These are phyloP conservation scores for Luffa acutangula DNA, from an alignment of 306 rosid genomes.

Conservation along the genomic window DNA sequence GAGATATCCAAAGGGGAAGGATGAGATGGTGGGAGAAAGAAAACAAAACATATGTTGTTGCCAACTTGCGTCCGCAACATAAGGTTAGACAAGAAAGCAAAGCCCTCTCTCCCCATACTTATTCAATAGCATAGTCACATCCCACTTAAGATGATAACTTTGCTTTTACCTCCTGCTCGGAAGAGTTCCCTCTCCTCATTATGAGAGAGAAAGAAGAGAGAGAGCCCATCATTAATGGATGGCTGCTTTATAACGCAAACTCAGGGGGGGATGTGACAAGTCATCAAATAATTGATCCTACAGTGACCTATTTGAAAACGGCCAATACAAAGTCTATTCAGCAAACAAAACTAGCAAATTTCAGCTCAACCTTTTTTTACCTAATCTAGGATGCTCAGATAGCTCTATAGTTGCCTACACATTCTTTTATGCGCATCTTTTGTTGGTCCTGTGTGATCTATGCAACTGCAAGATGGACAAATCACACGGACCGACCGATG, in stretches of 20 bases:
- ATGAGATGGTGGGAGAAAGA: neutral
- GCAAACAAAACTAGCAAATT: neutral
- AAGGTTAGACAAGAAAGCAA: conserved; percentile 31
- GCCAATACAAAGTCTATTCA: conserved; percentile 4
- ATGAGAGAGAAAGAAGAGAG: conserved; percentile 3
- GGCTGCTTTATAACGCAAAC: conserved; percentile 20
- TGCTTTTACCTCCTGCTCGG: conserved; percentile 34
- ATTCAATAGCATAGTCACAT: conserved; percentile 56
- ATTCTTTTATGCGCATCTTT: neutral
- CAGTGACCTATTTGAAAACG: neutral
- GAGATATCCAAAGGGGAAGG: conserved; percentile 1
- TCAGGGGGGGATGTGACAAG: conserved; percentile 47
- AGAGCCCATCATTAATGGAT: conserved; percentile 12
- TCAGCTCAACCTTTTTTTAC: neutral
- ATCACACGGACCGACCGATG: neutral
- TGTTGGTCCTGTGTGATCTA: neutral
- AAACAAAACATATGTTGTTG: conserved; percentile 13
- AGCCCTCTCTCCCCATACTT: conserved; percentile 35
- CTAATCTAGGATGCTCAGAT: neutral
- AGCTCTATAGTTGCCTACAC: neutral
- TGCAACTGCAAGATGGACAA: neutral
- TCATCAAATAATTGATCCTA: conserved; percentile 28
- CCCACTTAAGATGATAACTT: conserved; percentile 45
- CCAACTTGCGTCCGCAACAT: conserved; percentile 21
- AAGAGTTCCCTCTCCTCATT: conserved; percentile 9